Base-by-base conservation (phyloP, 805 yeast genomes). In the Spathaspora sp. region DNA sequence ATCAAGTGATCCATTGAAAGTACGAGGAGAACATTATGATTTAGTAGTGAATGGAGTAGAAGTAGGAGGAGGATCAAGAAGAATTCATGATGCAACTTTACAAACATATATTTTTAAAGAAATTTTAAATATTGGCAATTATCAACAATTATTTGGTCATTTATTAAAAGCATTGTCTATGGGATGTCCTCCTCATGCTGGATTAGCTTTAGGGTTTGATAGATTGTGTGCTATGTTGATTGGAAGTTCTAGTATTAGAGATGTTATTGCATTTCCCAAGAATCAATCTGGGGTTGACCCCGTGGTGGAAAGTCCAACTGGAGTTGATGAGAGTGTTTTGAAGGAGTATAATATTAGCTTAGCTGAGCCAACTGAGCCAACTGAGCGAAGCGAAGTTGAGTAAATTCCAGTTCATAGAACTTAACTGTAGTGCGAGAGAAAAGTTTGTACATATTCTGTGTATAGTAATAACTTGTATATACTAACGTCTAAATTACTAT, bases 111-210 rank as follows among this genome's bases (percentile, higher is more conserved):
- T 94, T 5, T 84, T 94, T 59, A 72, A 83, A 45, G 67, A 82
- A 20, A 75, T 93, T 10, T 74, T 94, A 29, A 68, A 77, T 7
- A 85, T 94, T 11, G 47, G 62, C 1, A 70, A 89, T 55, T 79
- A 88, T 26, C 77, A 84, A 44, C 63, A 65, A 35, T 71, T 90
- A 8, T 94, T 94, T 72, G 96, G 97, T 0, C 99, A 94, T 68
- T 73, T 94, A 42, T 73, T 94, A 31, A 73, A 76, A 42, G 97
- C 97, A 0, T 80, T 94, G 50, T 81, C 81, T 20, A 82, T 87
- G 70, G 99, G 99, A 1, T 90, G 98, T 62, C 99, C 99, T 1
- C 99, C 99, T 0, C 99, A 94, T 69, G 97, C 97, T 1, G 99
- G 99, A 0, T 75, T 94, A 39, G 99, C 99, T 0, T 75, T 94